A percentile compares a stretch with the other conserved stretches of the same genome.
Conservation (phyloP, 2,329 filamentous ascomycete species). For the Chalara sp. region DNA sequence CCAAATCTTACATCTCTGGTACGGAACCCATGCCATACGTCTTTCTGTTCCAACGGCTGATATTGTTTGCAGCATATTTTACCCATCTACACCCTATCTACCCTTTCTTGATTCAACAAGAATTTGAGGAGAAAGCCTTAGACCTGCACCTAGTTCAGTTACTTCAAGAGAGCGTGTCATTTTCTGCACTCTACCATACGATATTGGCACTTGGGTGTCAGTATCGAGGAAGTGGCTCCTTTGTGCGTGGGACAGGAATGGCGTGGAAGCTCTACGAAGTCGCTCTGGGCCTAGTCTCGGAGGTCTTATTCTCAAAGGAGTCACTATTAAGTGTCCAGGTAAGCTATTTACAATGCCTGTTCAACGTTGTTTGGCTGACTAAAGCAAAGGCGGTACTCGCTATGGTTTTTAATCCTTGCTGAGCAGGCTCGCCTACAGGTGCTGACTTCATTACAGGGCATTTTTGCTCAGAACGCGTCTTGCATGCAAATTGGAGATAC, state of each 20-base stretch:
- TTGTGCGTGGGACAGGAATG: conserved; percentile 32
- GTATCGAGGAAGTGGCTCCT: conserved; percentile 25
- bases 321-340: conserved; percentile 22
- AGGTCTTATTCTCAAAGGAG: conserved; percentile 22
- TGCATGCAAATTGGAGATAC: conserved; percentile 29
- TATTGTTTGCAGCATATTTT: conserved; percentile 29
- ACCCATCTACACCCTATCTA: conserved; percentile 32
- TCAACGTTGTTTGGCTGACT: background rate
- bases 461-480: conserved; percentile 30
- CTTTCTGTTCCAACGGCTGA: conserved; percentile 4
- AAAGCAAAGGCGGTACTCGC: conserved; percentile 7
- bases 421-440: background rate
- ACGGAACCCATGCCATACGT: background rate
- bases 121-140: conserved; percentile 29
- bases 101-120: conserved; percentile 32
- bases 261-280: conserved; percentile 34
- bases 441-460: conserved; percentile 19
- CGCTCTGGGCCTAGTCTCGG: conserved; percentile 30
- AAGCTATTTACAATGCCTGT: background rate
- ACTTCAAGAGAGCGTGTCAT: conserved; percentile 25
- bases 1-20: conserved; percentile 6
- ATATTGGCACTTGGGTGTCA: conserved; percentile 13
- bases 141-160: conserved; percentile 20
- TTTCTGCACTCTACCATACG: conserved; percentile 33
- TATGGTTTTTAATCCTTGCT: conserved; percentile 4